phyloP scores from a whole-genome alignment of 2,329 filamentous ascomycete genomes.

The Chalara sp. region DNA sequence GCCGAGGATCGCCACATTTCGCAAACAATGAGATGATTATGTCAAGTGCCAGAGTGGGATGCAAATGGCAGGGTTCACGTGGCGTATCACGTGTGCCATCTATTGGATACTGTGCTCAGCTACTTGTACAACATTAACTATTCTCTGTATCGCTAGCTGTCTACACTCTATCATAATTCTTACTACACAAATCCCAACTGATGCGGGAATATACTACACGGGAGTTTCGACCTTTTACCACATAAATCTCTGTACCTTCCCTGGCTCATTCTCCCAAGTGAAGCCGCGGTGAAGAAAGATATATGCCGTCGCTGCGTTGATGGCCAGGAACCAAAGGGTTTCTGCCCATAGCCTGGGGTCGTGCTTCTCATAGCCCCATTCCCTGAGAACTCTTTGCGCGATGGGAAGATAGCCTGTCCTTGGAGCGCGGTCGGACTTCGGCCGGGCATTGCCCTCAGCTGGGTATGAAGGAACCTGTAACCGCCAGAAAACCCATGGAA shows the following conservation, averaged over 20 bases:
- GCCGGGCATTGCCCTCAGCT: slow-evolving; percentile 27
- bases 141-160: too few species aligned
- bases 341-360: slow-evolving; percentile 45
- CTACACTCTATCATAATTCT: too few species aligned
- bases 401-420: background rate
- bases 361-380: slow-evolving; percentile 9
- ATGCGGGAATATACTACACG: too few species aligned
- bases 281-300: slow-evolving; percentile 66
- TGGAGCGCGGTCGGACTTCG: background rate
- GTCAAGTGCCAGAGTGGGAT: too few species aligned
- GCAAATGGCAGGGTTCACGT: too few species aligned
- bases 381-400: background rate
- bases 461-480: slow-evolving; percentile 69
- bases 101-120: too few species aligned
- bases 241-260: slow-evolving; percentile 69
- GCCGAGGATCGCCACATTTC: too few species aligned
- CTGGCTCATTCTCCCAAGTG: slow-evolving; percentile 45
- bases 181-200: too few species aligned
- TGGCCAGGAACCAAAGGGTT: slow-evolving; percentile 59
- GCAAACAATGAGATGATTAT: too few species aligned
- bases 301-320: slow-evolving; percentile 63
- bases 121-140: too few species aligned
- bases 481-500: slow-evolving; percentile 92
- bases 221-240: slow-evolving; percentile 44
- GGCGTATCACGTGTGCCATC: too few species aligned